Evolutionary conservation across 495 filamentous ascomycete species (phyloP), one percentile per base, ranked within the genome.

Genomic region (Aspergillus egyptiacus): DNA sequence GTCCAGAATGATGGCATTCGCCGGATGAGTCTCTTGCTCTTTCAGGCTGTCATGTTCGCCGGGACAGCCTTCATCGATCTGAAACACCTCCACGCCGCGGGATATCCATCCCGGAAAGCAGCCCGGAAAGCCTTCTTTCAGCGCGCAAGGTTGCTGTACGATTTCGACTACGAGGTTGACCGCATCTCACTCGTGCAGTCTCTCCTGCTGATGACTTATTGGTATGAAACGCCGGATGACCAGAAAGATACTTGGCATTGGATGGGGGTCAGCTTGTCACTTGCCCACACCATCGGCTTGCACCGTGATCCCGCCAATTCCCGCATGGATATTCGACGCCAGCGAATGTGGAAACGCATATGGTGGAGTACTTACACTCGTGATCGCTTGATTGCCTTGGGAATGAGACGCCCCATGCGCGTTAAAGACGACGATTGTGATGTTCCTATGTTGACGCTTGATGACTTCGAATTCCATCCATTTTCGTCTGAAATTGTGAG

Each of bases 341-440:
- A 86, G 57, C 82, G 79, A 51, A 70, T 95, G 53, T 91, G 87
- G 87, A 94, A 90, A 65, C 74, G 88, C 25, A 88, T 96, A 46
- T 96, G 89, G 90, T 95, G 90, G 90, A 90, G 86, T 38, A 89
- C 85, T 47, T 93, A 91, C 57, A 93, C 91, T 75, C 81, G 89
- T 33, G 90, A 96, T 66, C 85, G 88, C 33, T 67, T 94, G 27
- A 85, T 96, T 49, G 90, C 90, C 5, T 64, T 95, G 15, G 90
- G 89, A 28, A 94, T 95, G 89, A 79, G 90, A 42, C 79, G 89
- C 50, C 90, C 89, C 8, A 91, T 87, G 51, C 74, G 89, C 33
- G 88, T 95, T 65, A 93, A 94, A 74, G 82, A 85, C 53, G 85
- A 90, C 53, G 88, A 95, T 63, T 93, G 83, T 60, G 85, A 94